Evolutionary conservation across 164 flowering plant genomes (phyloP).

Genomic region (Piper betle): DNA sequence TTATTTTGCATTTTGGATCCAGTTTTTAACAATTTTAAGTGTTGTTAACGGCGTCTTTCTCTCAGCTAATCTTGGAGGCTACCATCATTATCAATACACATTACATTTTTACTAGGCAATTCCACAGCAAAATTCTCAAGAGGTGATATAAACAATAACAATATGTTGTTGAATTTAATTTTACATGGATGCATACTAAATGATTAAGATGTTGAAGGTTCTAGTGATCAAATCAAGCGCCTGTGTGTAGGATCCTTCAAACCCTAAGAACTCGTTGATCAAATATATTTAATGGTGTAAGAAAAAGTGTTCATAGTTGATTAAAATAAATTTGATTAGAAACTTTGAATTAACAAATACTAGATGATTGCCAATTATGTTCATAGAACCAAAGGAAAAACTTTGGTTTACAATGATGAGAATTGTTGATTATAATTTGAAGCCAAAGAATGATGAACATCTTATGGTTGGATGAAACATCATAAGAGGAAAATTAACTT

Average conservation of each 20-base stretch:
- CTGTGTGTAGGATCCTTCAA: too few relatives aligned
- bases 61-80: not conserved
- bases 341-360: not conserved
- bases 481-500: slow-evolving; percentile 4
- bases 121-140: not conserved
- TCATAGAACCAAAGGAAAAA: not conserved
- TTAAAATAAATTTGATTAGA: not conserved
- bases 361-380: not conserved
- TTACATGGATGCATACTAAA: too few relatives aligned
- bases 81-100: not conserved
- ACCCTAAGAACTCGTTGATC: too few relatives aligned
- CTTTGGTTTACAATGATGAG: not conserved
- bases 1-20: too few relatives aligned
- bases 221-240: not conserved
- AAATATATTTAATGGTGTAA: too few relatives aligned
- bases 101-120: not conserved
- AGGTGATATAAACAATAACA: not conserved
- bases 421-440: not conserved
- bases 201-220: not conserved
- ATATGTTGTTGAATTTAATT: not conserved
- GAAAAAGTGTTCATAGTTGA: too few relatives aligned
- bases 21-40: too few relatives aligned
- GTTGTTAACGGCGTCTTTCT: too few relatives aligned
- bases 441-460: not conserved
- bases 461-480: not conserved